A percentile compares a stretch with the other conserved stretches of the same genome.
Conservation (phyloP, 225 moss, liverwort and hornwort genomes). For the Asterella californica region DNA sequence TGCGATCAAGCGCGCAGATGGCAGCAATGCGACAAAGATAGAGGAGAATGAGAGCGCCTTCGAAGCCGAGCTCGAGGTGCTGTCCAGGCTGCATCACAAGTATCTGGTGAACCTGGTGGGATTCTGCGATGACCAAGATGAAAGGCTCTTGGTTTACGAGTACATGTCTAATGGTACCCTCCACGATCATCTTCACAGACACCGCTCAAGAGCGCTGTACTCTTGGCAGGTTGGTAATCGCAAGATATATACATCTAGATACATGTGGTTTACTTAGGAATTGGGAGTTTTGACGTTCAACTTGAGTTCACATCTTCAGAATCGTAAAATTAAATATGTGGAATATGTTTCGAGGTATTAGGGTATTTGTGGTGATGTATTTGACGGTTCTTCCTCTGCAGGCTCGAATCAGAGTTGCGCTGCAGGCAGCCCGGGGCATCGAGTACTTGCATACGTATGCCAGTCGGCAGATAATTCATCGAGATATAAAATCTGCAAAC, state of each 20-base stretch:
- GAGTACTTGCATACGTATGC: slow-evolving; percentile 36
- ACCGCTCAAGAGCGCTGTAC: slow-evolving; percentile 1
- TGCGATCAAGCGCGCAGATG: slow-evolving; percentile 34
- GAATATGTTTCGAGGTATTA: too few species aligned
- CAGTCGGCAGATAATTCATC: slow-evolving; percentile 39
- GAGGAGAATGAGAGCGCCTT: slow-evolving; percentile 17
- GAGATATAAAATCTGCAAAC: slow-evolving; percentile 47
- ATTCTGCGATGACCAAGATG: slow-evolving; percentile 11
- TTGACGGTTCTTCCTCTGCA: background rate
- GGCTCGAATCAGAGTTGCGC: slow-evolving; percentile 24
- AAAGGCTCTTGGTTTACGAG: slow-evolving; percentile 16
- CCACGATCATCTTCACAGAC: slow-evolving; percentile 19
- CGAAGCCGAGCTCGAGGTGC: slow-evolving; percentile 18
- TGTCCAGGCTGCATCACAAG: slow-evolving; percentile 21
- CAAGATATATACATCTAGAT: too few species aligned
- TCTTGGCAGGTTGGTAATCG: slow-evolving; percentile 19
- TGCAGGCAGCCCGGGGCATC: slow-evolving; percentile 38
- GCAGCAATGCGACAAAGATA: slow-evolving; percentile 7
- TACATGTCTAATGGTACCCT: slow-evolving; percentile 25
- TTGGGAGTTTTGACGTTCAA: too few species aligned
- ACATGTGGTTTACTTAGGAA: too few species aligned
- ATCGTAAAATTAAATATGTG: too few species aligned
- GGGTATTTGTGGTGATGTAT: too few species aligned
- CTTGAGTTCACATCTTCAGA: too few species aligned
- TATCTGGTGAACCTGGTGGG: slow-evolving; percentile 26